These are phyloP conservation scores for Pseudoperonospora humuli DNA, from an alignment of 352 stramenopile genomes.

Conservation along the genomic window DNA sequence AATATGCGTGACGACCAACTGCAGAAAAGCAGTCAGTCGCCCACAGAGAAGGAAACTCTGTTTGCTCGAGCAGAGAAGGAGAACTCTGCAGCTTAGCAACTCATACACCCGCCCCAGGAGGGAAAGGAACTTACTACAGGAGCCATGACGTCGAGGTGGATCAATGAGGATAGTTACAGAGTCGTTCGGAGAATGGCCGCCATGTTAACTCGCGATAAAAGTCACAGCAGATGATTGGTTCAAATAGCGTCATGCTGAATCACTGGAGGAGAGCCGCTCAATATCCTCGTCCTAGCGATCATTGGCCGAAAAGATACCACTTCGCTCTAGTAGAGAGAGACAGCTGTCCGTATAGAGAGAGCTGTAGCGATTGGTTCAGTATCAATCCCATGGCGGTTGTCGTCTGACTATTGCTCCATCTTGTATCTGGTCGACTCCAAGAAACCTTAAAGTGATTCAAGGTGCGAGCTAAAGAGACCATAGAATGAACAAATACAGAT, in stretches of 20 bases:
- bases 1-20: conserved; percentile 38
- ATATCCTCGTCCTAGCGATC: background rate
- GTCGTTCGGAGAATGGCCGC: conserved; percentile 34
- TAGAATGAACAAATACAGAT: background rate
- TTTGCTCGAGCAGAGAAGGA: conserved; percentile 82
- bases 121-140: conserved; percentile 36
- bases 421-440: conserved; percentile 88
- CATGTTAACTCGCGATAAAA: background rate
- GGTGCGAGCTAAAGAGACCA: conserved; percentile 25
- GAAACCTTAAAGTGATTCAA: conserved; percentile 91
- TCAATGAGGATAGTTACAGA: conserved; percentile 3
- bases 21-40: conserved; percentile 2
- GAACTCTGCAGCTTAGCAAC: conserved; percentile 83
- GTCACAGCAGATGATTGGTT: conserved; percentile 17
- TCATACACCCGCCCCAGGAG: conserved; percentile 32
- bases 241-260: conserved; percentile 11
- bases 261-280: conserved; percentile 25
- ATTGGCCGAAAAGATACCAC: conserved; percentile 28
- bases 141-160: conserved; percentile 35
- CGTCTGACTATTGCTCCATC: conserved; percentile 36
- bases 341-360: conserved; percentile 38
- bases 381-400: too few relatives aligned
- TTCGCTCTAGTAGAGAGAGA: conserved; percentile 35
- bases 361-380: conserved; percentile 32
- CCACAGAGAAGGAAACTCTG: conserved; percentile 88